Base-by-base conservation (phyloP, 2,329 filamentous ascomycete species). In the Xylariaceae sp. region DNA sequence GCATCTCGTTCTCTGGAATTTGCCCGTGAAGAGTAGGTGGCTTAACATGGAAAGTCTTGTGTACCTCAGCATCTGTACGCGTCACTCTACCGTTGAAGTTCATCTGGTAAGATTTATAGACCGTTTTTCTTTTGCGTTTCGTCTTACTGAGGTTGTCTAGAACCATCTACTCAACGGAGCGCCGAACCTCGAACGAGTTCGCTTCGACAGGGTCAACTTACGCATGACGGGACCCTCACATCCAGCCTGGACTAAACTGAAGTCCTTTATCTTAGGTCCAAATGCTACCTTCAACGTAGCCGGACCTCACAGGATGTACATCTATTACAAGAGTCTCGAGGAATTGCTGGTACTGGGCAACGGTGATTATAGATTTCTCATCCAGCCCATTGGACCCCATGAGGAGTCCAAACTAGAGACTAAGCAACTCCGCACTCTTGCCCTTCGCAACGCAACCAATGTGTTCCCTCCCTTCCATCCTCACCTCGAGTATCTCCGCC, bases 181-280 rank as follows among this genome's bases (percentile, higher is more conserved):
- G 3, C 69, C 70, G 9, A 70, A 69, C 15, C 49, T 71, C 4
- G 64, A 70, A 53, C 62, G 65, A 9, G 57, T 64, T 2, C 71
- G 68, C 67, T 6, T 71, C 1, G 65, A 69, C 5, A 23, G 54
- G 37, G 2, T 66, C 23, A 52, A 1, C 7, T 13, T 35, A 2
- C 59, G 56, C 15, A 30, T 5, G 2, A 34, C 8, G 67, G 58
- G 50, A 48, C 6, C 11, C 52, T 45, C 58, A 30, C 55, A 47
- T 37, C 35, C 37, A 48, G 53, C 47, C 4, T 70, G 53, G 68
- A 63, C 54, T 10, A 42, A n/a, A 5, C 4, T 61, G 34, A 61
- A 62, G 51, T 56, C 50, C 51, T n/a, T 56, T 30, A 4, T 30
- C 23, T 30, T 30, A 5, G 23, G 23, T 30, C 23, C 23, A 5